These are phyloP conservation scores for Kernera saxatilis DNA, from an alignment of 345 rosid genomes.

Conservation along the genomic window DNA sequence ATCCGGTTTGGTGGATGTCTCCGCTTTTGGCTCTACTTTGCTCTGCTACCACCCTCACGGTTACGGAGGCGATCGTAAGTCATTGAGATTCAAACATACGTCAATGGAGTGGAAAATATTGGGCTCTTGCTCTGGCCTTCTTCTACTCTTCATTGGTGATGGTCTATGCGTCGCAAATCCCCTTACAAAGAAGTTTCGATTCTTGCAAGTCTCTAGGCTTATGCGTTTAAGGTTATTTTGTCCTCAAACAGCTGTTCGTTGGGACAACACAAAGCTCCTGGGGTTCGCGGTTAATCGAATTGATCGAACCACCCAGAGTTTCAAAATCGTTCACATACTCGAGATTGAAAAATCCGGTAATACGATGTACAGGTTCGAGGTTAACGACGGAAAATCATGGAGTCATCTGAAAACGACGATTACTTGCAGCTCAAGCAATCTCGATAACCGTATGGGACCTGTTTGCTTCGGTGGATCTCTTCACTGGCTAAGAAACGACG, in stretches of 20 bases:
- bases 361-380: not conserved
- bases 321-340: not conserved
- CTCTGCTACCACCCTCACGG: not conserved
- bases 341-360: too few species aligned
- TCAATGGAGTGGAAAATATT: not conserved
- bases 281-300: not conserved
- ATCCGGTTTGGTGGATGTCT: not conserved
- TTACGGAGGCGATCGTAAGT: not conserved
- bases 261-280: not conserved
- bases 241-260: too few species aligned
- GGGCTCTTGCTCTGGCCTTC: not conserved
- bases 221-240: too few species aligned
- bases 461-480: constrained; percentile 4
- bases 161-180: constrained; percentile 2
- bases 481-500: constrained; percentile 5
- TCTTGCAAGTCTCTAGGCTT: not conserved
- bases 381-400: not conserved
- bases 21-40: not conserved
- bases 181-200: not conserved
- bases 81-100: not conserved
- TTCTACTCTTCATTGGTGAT: not conserved
- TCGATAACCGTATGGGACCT: not conserved
- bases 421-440: not conserved
- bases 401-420: not conserved
- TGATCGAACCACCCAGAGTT: not conserved